Conservation (phyloP, 768 basidiomycete genomes). For the Suillus hirtellus region DNA sequence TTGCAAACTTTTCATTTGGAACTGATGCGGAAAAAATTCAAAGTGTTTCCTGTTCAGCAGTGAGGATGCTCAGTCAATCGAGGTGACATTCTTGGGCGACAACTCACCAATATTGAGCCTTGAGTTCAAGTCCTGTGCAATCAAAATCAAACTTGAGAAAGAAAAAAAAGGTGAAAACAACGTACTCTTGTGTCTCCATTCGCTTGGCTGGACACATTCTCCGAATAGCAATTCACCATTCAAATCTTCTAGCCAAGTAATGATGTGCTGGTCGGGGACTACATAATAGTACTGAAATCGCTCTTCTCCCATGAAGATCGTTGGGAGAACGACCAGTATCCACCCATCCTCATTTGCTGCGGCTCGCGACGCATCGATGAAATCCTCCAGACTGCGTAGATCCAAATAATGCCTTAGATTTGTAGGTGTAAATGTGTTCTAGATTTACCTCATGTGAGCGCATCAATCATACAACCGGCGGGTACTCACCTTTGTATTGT, state of each 20-base stretch:
- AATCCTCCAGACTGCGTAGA: not conserved
- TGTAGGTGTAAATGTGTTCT: not conserved
- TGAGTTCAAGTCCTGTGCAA: not conserved
- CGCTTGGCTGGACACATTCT: not conserved
- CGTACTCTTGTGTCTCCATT: not conserved
- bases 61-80: not conserved
- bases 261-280: not conserved
- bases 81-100: too few species aligned
- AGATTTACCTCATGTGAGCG: not conserved
- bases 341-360: not conserved
- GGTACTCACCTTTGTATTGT: too few species aligned
- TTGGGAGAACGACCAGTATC: not conserved
- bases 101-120: not conserved
- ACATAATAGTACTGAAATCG: not conserved
- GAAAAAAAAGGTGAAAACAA: not conserved
- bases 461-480: not conserved
- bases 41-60: not conserved
- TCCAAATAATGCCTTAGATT: not conserved
- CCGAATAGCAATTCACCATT: not conserved
- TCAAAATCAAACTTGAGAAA: not conserved
- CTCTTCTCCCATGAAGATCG: not conserved
- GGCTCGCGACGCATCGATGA: not conserved
- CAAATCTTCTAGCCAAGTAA: not conserved
- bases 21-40: not conserved
- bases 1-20: not conserved